Evolutionary conservation across 805 yeast genomes (phyloP).

Genomic region (Nakazawaea holstii): DNA sequence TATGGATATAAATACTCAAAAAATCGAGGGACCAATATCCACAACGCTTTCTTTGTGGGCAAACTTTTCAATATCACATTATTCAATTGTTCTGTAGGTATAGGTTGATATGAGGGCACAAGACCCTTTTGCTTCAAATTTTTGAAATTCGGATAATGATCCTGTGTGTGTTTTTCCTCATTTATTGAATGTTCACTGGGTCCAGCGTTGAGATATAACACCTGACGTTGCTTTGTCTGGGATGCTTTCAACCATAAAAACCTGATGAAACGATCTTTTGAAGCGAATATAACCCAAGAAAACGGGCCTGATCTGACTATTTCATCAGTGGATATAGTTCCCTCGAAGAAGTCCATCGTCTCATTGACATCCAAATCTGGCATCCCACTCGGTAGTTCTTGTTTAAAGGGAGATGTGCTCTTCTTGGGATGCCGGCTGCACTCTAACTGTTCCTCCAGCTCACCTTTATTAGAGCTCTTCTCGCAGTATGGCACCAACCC

Average conservation of each 20-base stretch:
- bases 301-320: conserved; percentile 8
- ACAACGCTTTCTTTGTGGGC: conserved; percentile 37
- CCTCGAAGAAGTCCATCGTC: conserved; percentile 5
- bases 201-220: conserved; percentile 2
- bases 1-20: conserved; percentile 41
- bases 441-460: not conserved
- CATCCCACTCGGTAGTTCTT: not conserved
- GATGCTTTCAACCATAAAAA: conserved; percentile 8
- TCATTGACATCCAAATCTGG: conserved; percentile 1
- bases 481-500: not conserved
- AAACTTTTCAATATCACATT: conserved; percentile 26
- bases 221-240: conserved; percentile 6
- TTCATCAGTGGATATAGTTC: conserved; percentile 4
- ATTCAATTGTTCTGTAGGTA: not conserved
- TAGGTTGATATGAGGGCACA: conserved; percentile 6
- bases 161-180: not conserved
- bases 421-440: not conserved
- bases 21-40: conserved; percentile 39
- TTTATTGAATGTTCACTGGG: not conserved
- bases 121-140: not conserved
- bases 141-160: not conserved
- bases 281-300: conserved; percentile 8
- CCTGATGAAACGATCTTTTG: conserved; percentile 8
- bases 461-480: not conserved
- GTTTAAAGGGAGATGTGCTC: not conserved